A percentile compares a stretch with the other conserved stretches of the same genome.
phyloP scores from a whole-genome alignment of 2,329 filamentous ascomycete genomes.

The Tolypocladium ophioglossoides region DNA sequence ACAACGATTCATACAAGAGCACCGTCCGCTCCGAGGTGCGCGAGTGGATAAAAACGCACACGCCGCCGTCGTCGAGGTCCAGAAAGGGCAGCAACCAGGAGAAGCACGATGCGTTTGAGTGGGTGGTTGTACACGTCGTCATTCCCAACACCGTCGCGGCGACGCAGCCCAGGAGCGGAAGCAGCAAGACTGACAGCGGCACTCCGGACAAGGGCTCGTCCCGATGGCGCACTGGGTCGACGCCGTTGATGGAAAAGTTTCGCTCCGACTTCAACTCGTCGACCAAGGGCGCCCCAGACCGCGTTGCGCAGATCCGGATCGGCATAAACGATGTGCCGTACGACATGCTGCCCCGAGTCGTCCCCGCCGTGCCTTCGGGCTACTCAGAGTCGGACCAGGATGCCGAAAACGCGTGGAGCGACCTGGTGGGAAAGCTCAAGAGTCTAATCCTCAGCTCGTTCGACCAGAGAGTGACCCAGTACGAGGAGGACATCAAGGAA shows the following conservation, averaged over 20 bases:
- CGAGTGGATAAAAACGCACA: conserved; percentile 82
- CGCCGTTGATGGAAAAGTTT: conserved; percentile 80
- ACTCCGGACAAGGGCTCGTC: conserved; percentile 59
- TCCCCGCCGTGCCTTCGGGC: conserved; percentile 51
- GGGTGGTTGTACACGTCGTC: conserved; percentile 88
- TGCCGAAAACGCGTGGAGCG: conserved; percentile 69
- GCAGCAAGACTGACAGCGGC: conserved; percentile 39
- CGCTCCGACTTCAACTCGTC: conserved; percentile 78
- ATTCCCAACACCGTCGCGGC: conserved; percentile 75
- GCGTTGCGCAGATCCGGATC: conserved; percentile 77
- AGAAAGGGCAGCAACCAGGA: conserved; percentile 57
- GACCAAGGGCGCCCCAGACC: conserved; percentile 60
- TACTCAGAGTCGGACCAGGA: conserved; percentile 67
- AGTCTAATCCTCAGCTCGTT: conserved; percentile 80
- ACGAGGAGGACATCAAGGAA: conserved; percentile 94
- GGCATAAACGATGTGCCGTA: conserved; percentile 59
- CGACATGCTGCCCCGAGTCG: conserved; percentile 50
- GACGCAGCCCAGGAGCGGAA: conserved; percentile 58
- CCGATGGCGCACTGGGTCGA: conserved; percentile 69
- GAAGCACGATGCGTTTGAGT: conserved; percentile 94
- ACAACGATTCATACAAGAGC: conserved; percentile 87
- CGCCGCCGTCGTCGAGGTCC: conserved; percentile 46
- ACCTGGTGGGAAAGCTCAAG: conserved; percentile 80
- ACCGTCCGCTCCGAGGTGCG: conserved; percentile 67
- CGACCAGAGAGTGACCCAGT: conserved; percentile 80